Conservation (phyloP, 306 rosid species). For the Parietaria judaica region DNA sequence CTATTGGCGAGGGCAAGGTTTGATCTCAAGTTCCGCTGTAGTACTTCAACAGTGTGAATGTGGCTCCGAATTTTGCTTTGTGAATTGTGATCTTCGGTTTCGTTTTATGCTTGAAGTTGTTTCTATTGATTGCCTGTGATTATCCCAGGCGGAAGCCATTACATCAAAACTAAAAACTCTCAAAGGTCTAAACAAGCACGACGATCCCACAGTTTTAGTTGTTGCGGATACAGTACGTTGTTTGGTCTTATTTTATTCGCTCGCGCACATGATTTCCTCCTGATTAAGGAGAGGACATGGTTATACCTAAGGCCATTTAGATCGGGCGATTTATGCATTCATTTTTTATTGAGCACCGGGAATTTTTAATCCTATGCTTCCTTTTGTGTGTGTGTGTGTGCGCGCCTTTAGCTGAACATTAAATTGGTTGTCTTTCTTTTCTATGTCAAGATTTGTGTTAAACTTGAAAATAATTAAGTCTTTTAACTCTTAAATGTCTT, state of each 20-base stretch:
- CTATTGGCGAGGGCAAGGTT: slow-evolving; percentile 93
- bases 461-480: not conserved
- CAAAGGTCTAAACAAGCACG: slow-evolving; percentile 38
- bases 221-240: slow-evolving; percentile 84
- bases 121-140: slow-evolving; percentile 28
- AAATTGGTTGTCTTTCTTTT: not conserved
- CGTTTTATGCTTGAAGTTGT: slow-evolving; percentile 12
- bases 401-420: too few relatives aligned
- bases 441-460: not conserved
- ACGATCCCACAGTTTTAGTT: slow-evolving; percentile 63
- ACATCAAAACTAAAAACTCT: slow-evolving; percentile 50
- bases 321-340: slow-evolving; percentile 25
- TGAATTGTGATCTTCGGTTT: not conserved
- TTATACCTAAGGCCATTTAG: slow-evolving; percentile 59
- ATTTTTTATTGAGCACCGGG: slow-evolving; percentile 5
- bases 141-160: slow-evolving; percentile 83
- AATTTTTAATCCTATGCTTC: too few relatives aligned
- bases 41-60: not conserved
- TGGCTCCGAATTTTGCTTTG: not conserved
- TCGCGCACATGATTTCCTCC: not conserved
- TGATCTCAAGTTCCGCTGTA: slow-evolving; percentile 2
- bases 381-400: too few relatives aligned
- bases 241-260: not conserved
- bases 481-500: not conserved
- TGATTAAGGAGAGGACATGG: slow-evolving; percentile 22